Evolutionary conservation across 345 rosid genomes (phyloP).

Genomic region (Moricandia arvensis): DNA sequence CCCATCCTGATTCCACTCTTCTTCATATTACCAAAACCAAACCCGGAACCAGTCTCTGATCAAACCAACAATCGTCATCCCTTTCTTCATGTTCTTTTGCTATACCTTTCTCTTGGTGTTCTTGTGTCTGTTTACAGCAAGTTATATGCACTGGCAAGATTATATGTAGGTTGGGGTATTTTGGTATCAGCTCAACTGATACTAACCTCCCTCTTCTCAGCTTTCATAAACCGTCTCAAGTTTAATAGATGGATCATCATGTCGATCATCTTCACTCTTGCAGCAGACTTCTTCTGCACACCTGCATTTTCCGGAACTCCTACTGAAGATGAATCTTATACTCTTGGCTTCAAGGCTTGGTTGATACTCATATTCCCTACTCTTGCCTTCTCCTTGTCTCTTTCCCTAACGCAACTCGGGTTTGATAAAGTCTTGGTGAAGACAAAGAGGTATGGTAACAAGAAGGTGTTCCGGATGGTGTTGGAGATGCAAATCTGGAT

Average conservation of each 20-base stretch:
- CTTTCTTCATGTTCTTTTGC: conserved; percentile 18
- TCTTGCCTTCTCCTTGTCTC: conserved; percentile 37
- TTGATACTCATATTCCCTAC: conserved; percentile 27
- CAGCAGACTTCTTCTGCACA: neutral
- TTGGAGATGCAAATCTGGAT: conserved; percentile 37
- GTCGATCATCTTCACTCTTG: conserved; percentile 38
- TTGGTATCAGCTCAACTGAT: conserved; percentile 50
- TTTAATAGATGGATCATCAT: conserved; percentile 46
- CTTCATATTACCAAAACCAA: conserved; percentile 20
- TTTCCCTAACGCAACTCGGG: conserved; percentile 32
- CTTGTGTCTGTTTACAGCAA: conserved; percentile 38
- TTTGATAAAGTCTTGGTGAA: conserved; percentile 28
- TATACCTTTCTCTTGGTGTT: conserved; percentile 41
- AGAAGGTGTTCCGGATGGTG: conserved; percentile 35
- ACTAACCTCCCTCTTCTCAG: conserved; percentile 46
- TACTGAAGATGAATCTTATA: conserved; percentile 25
- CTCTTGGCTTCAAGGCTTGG: conserved; percentile 32
- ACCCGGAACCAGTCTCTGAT: neutral
- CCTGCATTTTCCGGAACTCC: conserved; percentile 34
- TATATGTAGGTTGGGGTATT: conserved; percentile 42
- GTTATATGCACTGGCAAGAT: conserved; percentile 33
- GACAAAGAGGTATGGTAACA: conserved; percentile 29
- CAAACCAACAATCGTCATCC: conserved; percentile 12
- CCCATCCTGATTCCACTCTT: conserved; percentile 34
- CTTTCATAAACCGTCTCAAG: conserved; percentile 48